These are phyloP conservation scores for Microdochium trichocladiopsis DNA, from an alignment of 2,329 filamentous ascomycete genomes.

Conservation along the genomic window DNA sequence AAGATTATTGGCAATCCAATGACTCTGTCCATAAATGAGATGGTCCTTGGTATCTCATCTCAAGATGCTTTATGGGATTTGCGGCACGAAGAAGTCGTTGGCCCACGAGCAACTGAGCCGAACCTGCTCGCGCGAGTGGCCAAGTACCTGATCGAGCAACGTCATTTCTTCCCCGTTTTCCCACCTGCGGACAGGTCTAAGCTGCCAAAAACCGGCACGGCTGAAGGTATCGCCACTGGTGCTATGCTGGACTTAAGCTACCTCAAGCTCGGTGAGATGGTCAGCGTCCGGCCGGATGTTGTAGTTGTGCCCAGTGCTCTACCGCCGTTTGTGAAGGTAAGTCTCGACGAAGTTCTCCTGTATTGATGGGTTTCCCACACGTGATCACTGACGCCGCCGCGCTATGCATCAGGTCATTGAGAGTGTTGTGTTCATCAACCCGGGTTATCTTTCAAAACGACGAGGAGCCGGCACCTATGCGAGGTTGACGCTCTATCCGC, in stretches of 20 bases:
- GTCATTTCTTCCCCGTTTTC: slow-evolving; percentile 86
- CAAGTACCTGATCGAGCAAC: slow-evolving; percentile 76
- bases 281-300: slow-evolving; percentile 78
- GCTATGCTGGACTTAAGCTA: slow-evolving; percentile 78
- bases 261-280: slow-evolving; percentile 84
- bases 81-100: slow-evolving; percentile 63
- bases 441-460: slow-evolving; percentile 78
- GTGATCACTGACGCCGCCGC: too few relatives aligned
- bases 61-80: slow-evolving; percentile 83
- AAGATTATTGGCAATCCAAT: slow-evolving; percentile 85
- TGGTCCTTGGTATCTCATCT: slow-evolving; percentile 71
- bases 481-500: slow-evolving; percentile 66
- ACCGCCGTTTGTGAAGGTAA: slow-evolving; percentile 81
- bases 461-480: slow-evolving; percentile 81
- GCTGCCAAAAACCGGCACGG: slow-evolving; percentile 57
- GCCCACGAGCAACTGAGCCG: slow-evolving; percentile 44
- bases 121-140: slow-evolving; percentile 66
- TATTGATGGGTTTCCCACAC: too few relatives aligned
- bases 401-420: slow-evolving; percentile 94
- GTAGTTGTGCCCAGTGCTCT: slow-evolving; percentile 76
- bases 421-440: slow-evolving; percentile 84
- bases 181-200: slow-evolving; percentile 66
- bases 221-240: slow-evolving; percentile 57
- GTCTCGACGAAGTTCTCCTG: too few relatives aligned
- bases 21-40: slow-evolving; percentile 82